Evolutionary conservation across 768 basidiomycete genomes (phyloP).

Genomic region (Mycena galericulata): DNA sequence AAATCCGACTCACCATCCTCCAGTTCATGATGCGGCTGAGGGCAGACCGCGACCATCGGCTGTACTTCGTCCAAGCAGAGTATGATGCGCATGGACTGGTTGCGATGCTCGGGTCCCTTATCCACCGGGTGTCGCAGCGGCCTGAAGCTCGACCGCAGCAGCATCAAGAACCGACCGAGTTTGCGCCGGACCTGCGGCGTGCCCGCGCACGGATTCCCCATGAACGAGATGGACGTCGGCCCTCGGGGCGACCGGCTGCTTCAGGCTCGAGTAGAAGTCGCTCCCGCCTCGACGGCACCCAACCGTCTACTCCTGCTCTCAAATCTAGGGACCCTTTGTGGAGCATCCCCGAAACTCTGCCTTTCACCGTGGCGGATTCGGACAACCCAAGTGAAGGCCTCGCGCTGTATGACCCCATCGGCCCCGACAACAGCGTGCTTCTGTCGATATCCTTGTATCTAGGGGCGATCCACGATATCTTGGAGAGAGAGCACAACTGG

Average conservation of each 20-base stretch:
- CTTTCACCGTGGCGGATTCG: constrained; percentile 65
- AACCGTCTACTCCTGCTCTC: constrained; percentile 40
- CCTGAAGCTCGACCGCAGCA: constrained; percentile 13
- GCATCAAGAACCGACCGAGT: constrained; percentile 27
- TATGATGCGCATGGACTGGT: constrained; percentile 72
- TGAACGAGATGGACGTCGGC: constrained; percentile 63
- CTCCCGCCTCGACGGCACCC: constrained; percentile 58
- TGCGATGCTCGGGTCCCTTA: constrained; percentile 68
- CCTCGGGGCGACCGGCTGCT: constrained; percentile 61
- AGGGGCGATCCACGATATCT: constrained; percentile 65
- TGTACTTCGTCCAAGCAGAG: constrained; percentile 72
- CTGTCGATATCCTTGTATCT: constrained; percentile 86
- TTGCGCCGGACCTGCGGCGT: constrained; percentile 50
- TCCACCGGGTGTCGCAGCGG: constrained; percentile 58
- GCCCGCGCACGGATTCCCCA: constrained; percentile 62
- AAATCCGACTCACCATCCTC: constrained; percentile 77
- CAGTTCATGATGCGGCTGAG: constrained; percentile 92
- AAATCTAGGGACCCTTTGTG: constrained; percentile 68
- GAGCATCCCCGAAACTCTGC: constrained; percentile 74
- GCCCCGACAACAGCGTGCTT: constrained; percentile 56
- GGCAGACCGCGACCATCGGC: constrained; percentile 88
- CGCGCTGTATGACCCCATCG: constrained; percentile 70
- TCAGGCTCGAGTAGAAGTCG: constrained; percentile 71
- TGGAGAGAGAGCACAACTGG: constrained; percentile 88
- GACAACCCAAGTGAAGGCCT: constrained; percentile 78